phyloP scores from a whole-genome alignment of 2,329 filamentous ascomycete genomes.

The Podosphaera xanthii region DNA sequence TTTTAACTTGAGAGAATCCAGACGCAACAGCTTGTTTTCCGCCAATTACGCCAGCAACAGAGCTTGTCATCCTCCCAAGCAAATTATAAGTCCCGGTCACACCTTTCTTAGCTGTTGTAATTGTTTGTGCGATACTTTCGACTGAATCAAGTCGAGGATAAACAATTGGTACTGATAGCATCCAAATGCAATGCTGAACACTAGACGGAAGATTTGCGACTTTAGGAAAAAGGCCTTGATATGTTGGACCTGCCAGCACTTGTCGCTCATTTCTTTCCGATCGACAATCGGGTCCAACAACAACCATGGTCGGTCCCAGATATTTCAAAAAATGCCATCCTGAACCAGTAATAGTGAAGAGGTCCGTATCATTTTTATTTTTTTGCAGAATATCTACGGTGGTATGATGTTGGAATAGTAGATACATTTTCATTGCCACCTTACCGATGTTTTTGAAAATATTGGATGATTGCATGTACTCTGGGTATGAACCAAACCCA shows the following conservation, averaged over 20 bases:
- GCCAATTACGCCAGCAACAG: slow-evolving; percentile 83
- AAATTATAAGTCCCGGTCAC: slow-evolving; percentile 94
- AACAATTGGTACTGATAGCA: slow-evolving; percentile 73
- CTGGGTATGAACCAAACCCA: slow-evolving; percentile 88
- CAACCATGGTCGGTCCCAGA: slow-evolving; percentile 71
- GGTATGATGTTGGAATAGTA: slow-evolving; percentile 95
- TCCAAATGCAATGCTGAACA: slow-evolving; percentile 93
- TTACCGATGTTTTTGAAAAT: slow-evolving; percentile 97
- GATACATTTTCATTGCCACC: slow-evolving; percentile 90
- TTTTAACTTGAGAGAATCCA: slow-evolving; percentile 88
- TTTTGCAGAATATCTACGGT: slow-evolving; percentile 83
- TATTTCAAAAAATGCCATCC: slow-evolving; percentile 99
- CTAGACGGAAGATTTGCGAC: slow-evolving; percentile 73
- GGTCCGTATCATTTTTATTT: slow-evolving; percentile 64
- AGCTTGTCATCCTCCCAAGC: slow-evolving; percentile 82
- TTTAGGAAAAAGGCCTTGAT: slow-evolving; percentile 93
- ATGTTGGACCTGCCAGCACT: slow-evolving; percentile 88
- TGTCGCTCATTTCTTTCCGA: slow-evolving; percentile 78
- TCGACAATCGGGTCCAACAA: slow-evolving; percentile 75
- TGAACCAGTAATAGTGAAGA: slow-evolving; percentile 91
- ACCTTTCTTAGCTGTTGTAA: slow-evolving; percentile 87
- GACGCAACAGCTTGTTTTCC: slow-evolving; percentile 82
- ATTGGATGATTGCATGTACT: slow-evolving; percentile 93
- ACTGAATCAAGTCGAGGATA: slow-evolving; percentile 84
- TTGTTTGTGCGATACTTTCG: slow-evolving; percentile 73